Evolutionary conservation across 164 flowering plant species (phyloP), one percentile per base, ranked within the genome.

Genomic region (Cinnamomum chago): DNA sequence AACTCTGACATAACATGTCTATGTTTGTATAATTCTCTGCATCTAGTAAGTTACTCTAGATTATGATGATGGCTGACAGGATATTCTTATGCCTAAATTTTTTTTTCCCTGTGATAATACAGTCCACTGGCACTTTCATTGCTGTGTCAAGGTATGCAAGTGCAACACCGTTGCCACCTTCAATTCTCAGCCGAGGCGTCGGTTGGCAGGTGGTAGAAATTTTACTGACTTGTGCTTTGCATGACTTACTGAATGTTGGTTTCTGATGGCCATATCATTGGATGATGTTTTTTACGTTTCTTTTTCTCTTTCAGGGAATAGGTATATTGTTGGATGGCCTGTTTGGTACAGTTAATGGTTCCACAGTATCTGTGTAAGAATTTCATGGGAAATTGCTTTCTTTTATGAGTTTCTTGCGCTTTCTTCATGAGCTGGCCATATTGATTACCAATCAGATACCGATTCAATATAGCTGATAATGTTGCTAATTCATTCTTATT

Each of bases 151-250:
- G 98, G 80, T 94, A 84, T 83, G 92, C 97, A 18, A 92, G 97
- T 87, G 97, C 98, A 68, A 94, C 98, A 71, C 95, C 89, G 24
- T 3, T 89, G 78, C 98, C 98, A 72, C 97, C 94, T 70, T 87
- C 98, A 58, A 70, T 94, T 70, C 94, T 94, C 71, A 94, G 97
- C 81, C 95, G 97, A 67, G 98, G 98, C 47, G 76, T 90, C 70
- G 97, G 98, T 79, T 94, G 98, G 98, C 97, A 92, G 98, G 98
- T 92, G 85, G 62, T 24, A 3, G 65, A 71, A 73, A 40, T 67
- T 20, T 65, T 18, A 20, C 13, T 18, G 12, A 27, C 24, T 52
- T 11, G n/a, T 52, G 50, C 33, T 28, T 33, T 18, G 68, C 30
- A 35, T 62, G 58, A 52, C 47, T 10, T 2, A 6, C 4, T 24